Evolutionary conservation across 495 filamentous ascomycete genomes (phyloP), one percentile per base, ranked within the genome.

Genomic region (Evernia prunastri): DNA sequence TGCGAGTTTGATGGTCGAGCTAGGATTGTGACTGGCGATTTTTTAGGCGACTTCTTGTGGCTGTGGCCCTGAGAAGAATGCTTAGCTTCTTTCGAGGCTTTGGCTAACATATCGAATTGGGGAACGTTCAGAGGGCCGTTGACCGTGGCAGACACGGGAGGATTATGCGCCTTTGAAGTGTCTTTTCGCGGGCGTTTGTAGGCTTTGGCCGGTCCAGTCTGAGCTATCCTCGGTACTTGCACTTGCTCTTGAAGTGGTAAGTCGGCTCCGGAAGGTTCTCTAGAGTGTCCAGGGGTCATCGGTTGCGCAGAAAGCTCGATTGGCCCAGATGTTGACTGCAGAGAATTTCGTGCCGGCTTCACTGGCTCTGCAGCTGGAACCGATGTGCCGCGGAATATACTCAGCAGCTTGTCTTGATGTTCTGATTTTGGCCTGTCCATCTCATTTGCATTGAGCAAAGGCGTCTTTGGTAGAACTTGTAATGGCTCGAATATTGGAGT

Each of bases 51-150:
- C n/a, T 66, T 49, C 42, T 56, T 61, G 45, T 56, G 42, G 27
- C 31, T 11, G 5, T 62, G 45, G 8, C 51, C 25, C 11, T 56
- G 15, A 18, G 29, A 15, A 49, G 54, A 4, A 33, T 64, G 62
- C 33, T 53, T 64, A 3, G 58, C n/a, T 33, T 56, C 67, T 29
- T 37, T 37, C 2, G 37, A 18, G 4, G 25, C 27, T 37, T 64
- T 63, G 13, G 63, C 59, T 56, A 69, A 53, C 61, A 69, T 67
- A 3, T 81, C 79, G 67, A 80, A 80, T 53, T 84, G 76, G 17
- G 80, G 80, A 31, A 71, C 74, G 59, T 79, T 80, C 42, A 82
- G 66, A 4, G 81, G 81, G 0, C 81, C 79, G 43, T 78, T 76
- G 7, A 81, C 74, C n/a, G 82, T 84, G 2, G 79, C 81, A 18